Evolutionary conservation across 2,329 filamentous ascomycete species (phyloP).

Genomic region (Arachnomyces sp.): DNA sequence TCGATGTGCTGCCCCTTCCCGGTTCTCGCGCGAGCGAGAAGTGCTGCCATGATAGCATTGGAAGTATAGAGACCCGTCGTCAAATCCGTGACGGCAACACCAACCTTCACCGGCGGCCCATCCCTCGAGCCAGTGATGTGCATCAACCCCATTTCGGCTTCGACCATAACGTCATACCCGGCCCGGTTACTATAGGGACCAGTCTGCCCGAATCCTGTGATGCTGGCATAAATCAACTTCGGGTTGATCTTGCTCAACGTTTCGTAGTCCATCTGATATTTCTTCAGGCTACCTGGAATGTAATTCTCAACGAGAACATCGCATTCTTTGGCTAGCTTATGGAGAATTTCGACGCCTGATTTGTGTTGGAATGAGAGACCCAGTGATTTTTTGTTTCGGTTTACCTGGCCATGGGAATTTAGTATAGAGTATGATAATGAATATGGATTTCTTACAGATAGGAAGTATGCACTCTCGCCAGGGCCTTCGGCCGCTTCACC

Average conservation of each 20-base stretch:
- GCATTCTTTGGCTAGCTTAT: constrained; percentile 72
- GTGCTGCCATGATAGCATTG: constrained; percentile 89
- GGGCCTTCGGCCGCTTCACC: constrained; percentile 51
- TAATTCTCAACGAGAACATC: constrained; percentile 98
- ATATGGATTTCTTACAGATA: constrained; percentile 55
- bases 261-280: constrained; percentile 84
- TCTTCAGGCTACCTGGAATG: constrained; percentile 77
- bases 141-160: constrained; percentile 97
- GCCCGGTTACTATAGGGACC: constrained; percentile 80
- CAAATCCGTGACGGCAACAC: constrained; percentile 91
- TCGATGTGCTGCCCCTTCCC: constrained; percentile 88
- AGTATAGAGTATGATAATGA: not conserved
- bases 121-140: constrained; percentile 89
- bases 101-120: constrained; percentile 90
- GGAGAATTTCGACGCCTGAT: constrained; percentile 75
- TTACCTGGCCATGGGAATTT: constrained; percentile 51
- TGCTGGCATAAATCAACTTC: constrained; percentile 81
- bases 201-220: constrained; percentile 94
- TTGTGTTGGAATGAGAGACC: constrained; percentile 83
- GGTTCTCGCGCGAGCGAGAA: constrained; percentile 65
- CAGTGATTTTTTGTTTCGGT: constrained; percentile 94
- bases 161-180: constrained; percentile 98
- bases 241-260: constrained; percentile 76
- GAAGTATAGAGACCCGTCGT: constrained; percentile 93
- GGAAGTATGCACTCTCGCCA: constrained; percentile 90